Percentiles rank a stretch among this genome's conserved stretches.
Evolutionary conservation across 495 filamentous ascomycete species (phyloP).

Genomic region (Letharia lupina): DNA sequence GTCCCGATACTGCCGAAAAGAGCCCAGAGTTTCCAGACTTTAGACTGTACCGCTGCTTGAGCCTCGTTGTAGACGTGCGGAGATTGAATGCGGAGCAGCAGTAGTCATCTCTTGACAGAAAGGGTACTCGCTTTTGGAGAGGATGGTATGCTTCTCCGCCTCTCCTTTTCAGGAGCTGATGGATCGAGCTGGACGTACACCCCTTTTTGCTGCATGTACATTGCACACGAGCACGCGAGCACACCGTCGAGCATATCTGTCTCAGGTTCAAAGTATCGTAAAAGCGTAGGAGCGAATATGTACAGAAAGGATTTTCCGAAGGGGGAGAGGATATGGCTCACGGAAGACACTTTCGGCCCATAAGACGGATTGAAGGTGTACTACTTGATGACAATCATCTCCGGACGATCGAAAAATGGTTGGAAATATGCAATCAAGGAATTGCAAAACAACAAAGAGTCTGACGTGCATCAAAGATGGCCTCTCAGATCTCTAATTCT

Average conservation of each 20-base stretch:
- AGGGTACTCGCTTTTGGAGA: neutral
- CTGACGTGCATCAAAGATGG: neutral
- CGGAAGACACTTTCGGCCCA: too few relatives aligned
- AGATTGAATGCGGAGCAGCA: conserved; percentile 1
- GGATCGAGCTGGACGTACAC: neutral
- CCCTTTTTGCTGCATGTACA: neutral
- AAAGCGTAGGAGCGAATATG: neutral
- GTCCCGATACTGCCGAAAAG: neutral
- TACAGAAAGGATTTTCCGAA: neutral
- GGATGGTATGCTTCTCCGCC: neutral
- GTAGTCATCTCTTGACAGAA: neutral
- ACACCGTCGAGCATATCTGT: neutral
- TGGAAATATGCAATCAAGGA: neutral
- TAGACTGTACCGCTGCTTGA: neutral
- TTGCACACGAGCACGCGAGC: neutral
- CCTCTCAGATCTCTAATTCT: neutral
- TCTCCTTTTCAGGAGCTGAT: neutral
- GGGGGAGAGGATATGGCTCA: neutral
- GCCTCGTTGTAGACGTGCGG: neutral
- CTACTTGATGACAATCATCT: neutral
- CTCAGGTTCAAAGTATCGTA: neutral
- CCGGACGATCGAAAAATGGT: neutral
- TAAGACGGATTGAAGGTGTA: neutral
- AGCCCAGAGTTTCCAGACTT: neutral
- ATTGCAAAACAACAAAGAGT: neutral